A percentile compares a stretch with the other conserved stretches of the same genome.
These are phyloP conservation scores for Blastocystis hominis DNA, from an alignment of 352 stramenopile genomes.

Conservation along the genomic window DNA sequence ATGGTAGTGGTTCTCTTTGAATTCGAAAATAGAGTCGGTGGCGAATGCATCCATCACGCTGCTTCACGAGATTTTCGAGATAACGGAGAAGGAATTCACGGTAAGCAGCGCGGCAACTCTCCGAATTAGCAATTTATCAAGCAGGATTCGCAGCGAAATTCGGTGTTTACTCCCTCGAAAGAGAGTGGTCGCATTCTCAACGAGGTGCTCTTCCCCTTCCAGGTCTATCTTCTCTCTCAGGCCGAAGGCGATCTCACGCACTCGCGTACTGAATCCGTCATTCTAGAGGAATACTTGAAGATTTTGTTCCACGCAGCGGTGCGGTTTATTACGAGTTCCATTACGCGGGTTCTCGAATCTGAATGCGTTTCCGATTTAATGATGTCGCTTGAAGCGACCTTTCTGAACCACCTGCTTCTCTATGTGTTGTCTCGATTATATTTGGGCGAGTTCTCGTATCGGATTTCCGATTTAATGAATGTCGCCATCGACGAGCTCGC, in stretches of 20 bases:
- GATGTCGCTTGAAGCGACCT: not conserved
- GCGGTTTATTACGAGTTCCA: not conserved
- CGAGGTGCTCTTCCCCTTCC: constrained; percentile 24
- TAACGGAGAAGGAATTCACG: not conserved
- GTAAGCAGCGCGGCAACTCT: not conserved
- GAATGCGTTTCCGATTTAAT: not conserved
- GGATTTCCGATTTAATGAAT: not conserved
- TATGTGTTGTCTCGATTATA: not conserved
- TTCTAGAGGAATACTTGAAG: constrained; percentile 6
- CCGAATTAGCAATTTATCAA: not conserved
- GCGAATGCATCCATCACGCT: not conserved
- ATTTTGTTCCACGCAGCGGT: not conserved
- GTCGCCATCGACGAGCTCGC: not conserved
- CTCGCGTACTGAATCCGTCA: not conserved
- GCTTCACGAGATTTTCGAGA: constrained; percentile 5
- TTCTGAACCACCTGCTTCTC: not conserved
- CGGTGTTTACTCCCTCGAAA: not conserved
- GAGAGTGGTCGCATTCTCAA: not conserved
- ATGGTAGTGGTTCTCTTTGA: not conserved
- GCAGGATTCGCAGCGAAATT: not conserved
- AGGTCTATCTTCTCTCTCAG: constrained; percentile 32
- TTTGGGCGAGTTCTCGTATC: constrained; percentile 22
- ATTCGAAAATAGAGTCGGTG: not conserved
- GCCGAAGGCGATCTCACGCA: not conserved
- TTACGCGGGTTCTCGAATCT: not conserved